These are phyloP conservation scores for Magnusiomyces magnusii DNA, from an alignment of 1,139 yeast genomes.

Conservation along the genomic window DNA sequence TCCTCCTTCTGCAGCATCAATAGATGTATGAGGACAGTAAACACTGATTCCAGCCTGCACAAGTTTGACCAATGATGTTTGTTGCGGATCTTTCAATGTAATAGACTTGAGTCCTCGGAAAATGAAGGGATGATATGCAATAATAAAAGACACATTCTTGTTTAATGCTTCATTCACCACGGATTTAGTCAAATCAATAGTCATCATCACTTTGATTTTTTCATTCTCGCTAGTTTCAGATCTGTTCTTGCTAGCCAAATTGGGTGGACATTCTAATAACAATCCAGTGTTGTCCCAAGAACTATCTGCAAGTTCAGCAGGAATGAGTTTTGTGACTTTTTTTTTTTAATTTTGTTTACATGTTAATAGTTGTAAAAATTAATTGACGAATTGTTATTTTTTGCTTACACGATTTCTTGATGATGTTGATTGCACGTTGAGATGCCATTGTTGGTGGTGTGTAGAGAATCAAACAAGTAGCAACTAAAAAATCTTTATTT, in stretches of 20 bases:
- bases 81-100: slow-evolving; percentile 66
- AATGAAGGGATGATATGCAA: slow-evolving; percentile 92
- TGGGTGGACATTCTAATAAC: slow-evolving; percentile 54
- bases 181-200: slow-evolving; percentile 75
- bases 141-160: slow-evolving; percentile 42
- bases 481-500: background rate
- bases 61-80: slow-evolving; percentile 60
- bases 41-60: slow-evolving; percentile 75
- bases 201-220: slow-evolving; percentile 48
- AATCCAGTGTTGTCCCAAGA: slow-evolving; percentile 95
- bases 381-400: background rate
- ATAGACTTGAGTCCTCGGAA: slow-evolving; percentile 83
- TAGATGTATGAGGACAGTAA: slow-evolving; percentile 93
- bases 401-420: slow-evolving; percentile 16
- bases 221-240: slow-evolving; percentile 13
- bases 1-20: slow-evolving; percentile 86
- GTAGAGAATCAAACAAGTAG: background rate
- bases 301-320: slow-evolving; percentile 67
- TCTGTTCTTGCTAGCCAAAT: slow-evolving; percentile 2
- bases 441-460: slow-evolving; percentile 12
- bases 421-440: slow-evolving; percentile 18
- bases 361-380: background rate
- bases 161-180: slow-evolving; percentile 83
- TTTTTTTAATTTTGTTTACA: background rate
- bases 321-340: slow-evolving; percentile 56